These are phyloP conservation scores for Rhodotorula sp. DNA, from an alignment of 1,284 basidiomycete genomes.

Conservation along the genomic window DNA sequence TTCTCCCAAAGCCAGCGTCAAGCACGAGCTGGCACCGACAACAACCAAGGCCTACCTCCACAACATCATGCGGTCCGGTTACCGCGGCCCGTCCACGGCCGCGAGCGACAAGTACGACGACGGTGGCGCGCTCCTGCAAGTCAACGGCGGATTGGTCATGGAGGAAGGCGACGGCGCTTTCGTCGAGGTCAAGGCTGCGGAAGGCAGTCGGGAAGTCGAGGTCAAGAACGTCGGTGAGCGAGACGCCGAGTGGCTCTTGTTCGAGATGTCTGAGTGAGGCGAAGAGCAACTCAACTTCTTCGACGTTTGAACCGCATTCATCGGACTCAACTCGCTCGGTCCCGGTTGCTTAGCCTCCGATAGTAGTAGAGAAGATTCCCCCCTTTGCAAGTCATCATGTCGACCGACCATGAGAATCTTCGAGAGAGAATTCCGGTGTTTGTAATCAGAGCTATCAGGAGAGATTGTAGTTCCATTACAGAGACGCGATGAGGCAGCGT, in stretches of 20 bases:
- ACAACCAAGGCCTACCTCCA: constrained; percentile 56
- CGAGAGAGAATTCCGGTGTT: no score
- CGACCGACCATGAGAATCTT: no score
- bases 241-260: constrained; percentile 67
- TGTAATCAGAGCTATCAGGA: no score
- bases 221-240: constrained; percentile 61
- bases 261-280: constrained; percentile 55
- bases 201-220: constrained; percentile 44
- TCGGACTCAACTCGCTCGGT: no score
- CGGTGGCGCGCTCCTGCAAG: constrained; percentile 46
- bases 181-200: constrained; percentile 53
- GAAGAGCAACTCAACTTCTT: no score
- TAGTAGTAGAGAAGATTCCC: no score
- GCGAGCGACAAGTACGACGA: constrained; percentile 52
- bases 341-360: no score
- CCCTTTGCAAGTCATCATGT: no score
- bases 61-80: constrained; percentile 68
- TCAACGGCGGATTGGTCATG: constrained; percentile 32
- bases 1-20: constrained; percentile 2
- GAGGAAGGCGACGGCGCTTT: constrained; percentile 73
- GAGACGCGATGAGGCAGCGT: no score
- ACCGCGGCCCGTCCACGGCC: constrained; percentile 59
- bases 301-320: no score
- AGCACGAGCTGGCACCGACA: constrained; percentile 47
- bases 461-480: no score